Evolutionary conservation across 163 green algal species (phyloP), one percentile per base, ranked within the genome.

Genomic region (Volvox carteri): DNA sequence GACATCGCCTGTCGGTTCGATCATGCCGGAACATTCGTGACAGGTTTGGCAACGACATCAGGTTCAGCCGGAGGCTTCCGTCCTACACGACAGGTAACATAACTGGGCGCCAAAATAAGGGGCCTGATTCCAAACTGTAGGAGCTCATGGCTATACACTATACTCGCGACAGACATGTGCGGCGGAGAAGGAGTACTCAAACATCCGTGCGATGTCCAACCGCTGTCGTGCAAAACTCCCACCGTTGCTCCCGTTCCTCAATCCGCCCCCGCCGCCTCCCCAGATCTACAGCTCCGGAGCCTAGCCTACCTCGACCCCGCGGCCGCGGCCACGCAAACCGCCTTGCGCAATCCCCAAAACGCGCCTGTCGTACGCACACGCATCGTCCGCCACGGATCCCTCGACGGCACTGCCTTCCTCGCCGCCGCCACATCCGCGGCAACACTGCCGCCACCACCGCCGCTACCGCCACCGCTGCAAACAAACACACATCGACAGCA

Each of bases 301-400:
- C 65, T 87, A 9, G 81, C 81, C 4, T 87, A 87, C 67, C 35
- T 87, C 58, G 81, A 87, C 23, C 81, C 81, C 11, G 65, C 81
- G 3, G 65, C 81, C 0, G 79, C 79, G 21, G n/a, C 58, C 60
- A 0, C 0, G 0, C 44, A 52, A 23, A 52, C 50, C 14, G 30
- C 44, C n/a, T 30, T 68, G 65, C 80, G 62, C 44, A 41, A 70
- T 1, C 80, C 62, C 2, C 30, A 67, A 16, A 16, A 52, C 28
- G 80, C 80, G 7, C 62, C 80, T 21, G 41, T 60, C 33, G 62
- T 87, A 23, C 52, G 30, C 2, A 23, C 80, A 6, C 48, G 33
- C 33, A 28, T 79, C 18, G 33, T 87, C 21, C 81, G 67, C 4
- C 81, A 79, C 48, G 67, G 46, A 68, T 70, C 78, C n/a, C 60